Evolutionary conservation across 495 filamentous ascomycete genomes (phyloP).

Genomic region (Podospora pseudoanserina): DNA sequence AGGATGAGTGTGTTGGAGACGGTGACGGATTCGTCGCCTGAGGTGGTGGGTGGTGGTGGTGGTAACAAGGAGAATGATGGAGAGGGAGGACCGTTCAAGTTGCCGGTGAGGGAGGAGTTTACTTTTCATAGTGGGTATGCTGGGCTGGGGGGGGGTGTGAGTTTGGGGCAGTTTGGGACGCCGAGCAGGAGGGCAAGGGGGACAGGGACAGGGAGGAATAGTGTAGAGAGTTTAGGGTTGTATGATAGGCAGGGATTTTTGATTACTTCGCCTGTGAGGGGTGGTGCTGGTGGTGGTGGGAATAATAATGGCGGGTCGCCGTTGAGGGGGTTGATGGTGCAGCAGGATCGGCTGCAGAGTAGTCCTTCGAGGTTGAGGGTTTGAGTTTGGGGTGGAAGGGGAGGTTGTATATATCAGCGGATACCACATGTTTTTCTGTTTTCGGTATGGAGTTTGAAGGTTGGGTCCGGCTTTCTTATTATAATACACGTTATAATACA

Average conservation of each 20-base stretch:
- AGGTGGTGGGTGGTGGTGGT: neutral
- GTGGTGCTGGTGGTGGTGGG: neutral
- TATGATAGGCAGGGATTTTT: conserved; percentile 27
- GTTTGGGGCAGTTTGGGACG: neutral
- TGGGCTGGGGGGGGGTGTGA: neutral
- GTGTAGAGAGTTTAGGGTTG: conserved; percentile 19
- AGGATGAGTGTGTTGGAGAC: conserved; percentile 1
- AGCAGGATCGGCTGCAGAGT: neutral
- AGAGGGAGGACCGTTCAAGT: neutral
- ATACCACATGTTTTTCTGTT: neutral
- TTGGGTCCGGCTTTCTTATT: neutral
- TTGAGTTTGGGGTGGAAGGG: neutral
- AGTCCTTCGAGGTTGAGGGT: conserved; percentile 14
- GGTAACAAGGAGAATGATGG: conserved; percentile 4
- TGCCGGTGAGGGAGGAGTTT: neutral
- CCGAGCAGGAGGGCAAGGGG: neutral
- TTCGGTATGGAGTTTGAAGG: neutral
- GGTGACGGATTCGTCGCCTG: neutral
- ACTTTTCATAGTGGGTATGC: conserved; percentile 2
- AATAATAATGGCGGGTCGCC: neutral
- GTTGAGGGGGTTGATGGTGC: neutral
- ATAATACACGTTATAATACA: no score
- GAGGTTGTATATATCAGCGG: neutral
- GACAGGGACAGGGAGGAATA: conserved; percentile 3
- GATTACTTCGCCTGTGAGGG: conserved; percentile 17